A percentile compares a stretch with the other conserved stretches of the same genome.
Conservation (phyloP, 2,329 filamentous ascomycete species). For the Fusarium napiforme region DNA sequence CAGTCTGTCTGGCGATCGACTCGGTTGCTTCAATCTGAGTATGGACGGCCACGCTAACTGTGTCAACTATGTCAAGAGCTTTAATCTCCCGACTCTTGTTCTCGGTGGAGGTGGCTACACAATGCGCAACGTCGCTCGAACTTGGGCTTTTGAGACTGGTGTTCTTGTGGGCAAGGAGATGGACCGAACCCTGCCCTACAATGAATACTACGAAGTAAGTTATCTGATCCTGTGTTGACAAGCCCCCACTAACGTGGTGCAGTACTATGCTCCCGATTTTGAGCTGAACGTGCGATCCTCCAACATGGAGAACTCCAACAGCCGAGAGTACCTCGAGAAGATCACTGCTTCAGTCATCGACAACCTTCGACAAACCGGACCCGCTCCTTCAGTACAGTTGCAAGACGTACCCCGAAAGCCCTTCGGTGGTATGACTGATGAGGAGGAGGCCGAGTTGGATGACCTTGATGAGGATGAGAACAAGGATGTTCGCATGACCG, state of each 20-base stretch:
- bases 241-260: constrained; percentile 42
- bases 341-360: constrained; percentile 85
- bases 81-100: constrained; percentile 86
- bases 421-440: constrained; percentile 71
- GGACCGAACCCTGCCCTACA: constrained; percentile 86
- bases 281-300: constrained; percentile 89
- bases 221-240: constrained; percentile 33
- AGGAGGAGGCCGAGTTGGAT: constrained; percentile 73
- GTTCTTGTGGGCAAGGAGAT: constrained; percentile 86
- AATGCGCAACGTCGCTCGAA: constrained; percentile 94
- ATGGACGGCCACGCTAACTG: constrained; percentile 96
- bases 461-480: constrained; percentile 86
- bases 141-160: constrained; percentile 97
- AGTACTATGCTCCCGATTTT: constrained; percentile 93
- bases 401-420: constrained; percentile 76
- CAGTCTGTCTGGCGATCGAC: constrained; percentile 89
- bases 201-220: constrained; percentile 88
- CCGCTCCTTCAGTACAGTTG: constrained; percentile 91
- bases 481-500: constrained; percentile 83
- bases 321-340: constrained; percentile 81
- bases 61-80: constrained; percentile 89
- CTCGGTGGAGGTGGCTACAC: constrained; percentile 97
- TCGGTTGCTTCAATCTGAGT: constrained; percentile 97
- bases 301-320: constrained; percentile 92
- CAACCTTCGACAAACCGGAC: constrained; percentile 86